Evolutionary conservation across 139 green algal species (phyloP), one percentile per base, ranked within the genome.

Genomic region (Chlorella sorokiniana): DNA sequence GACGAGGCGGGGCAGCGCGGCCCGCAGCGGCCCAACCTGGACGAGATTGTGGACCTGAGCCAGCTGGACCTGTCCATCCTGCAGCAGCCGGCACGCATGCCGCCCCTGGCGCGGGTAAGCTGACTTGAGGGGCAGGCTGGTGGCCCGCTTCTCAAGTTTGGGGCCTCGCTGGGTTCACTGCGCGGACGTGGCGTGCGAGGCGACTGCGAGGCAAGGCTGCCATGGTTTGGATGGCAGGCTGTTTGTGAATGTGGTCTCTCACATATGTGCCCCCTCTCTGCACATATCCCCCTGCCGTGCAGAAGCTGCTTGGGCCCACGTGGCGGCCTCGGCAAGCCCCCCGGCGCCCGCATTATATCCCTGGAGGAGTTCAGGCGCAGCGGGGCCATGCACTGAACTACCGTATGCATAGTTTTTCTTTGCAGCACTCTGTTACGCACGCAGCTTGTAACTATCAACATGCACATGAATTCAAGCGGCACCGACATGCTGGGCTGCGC

Each of bases 281-380:
- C 41, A 29, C 69, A 25, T 29, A 8, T 40, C 3, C 16, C 70
- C 70, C 70, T 44, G 25, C 44, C 45, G 6, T 22, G 73, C 73
- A 79, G 73, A 79, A 69, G 54, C 73, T 79, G 73, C 73, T 79
- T 8, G 73, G 73, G 0, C 54, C 54, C 7, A 79, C 73, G 37
- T 79, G 73, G 73, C 73, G 73, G 5, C 73, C 73, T 3, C 52
- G 40, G 33, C 73, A 38, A 35, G 73, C 73, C 73, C 3, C 73
- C 73, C 1, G 73, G 73, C 37, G 73, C 73, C 52, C 73, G 73
- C 73, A 79, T 79, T 54, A 8, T 79, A 0, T 52, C 52, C 31
- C 25, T 79, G 11, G 73, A 79, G 0, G 73, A 79, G 54, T 79
- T 54, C 54, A 35, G 29, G 20, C 23, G 27, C 35, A 52, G 48